Base-by-base conservation (phyloP, 225 moss, liverwort and hornwort genomes). In the Rhytidiadelphus loreus region DNA sequence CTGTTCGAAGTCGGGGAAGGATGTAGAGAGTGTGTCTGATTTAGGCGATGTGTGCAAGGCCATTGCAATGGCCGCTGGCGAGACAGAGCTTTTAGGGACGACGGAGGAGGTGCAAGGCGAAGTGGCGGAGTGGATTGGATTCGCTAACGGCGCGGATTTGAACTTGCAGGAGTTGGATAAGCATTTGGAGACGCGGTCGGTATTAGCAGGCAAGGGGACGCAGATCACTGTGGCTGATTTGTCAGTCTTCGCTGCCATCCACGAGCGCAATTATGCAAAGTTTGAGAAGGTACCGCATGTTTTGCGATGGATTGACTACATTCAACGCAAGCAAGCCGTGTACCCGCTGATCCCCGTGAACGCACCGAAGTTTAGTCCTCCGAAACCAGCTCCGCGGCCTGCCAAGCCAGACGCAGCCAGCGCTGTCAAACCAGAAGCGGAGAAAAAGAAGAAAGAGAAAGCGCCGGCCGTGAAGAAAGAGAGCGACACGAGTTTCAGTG, bases 381-480 rank as follows among this genome's bases (percentile, higher is more conserved):
- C 94, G 50, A 90, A 92, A 82, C 77, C 90, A 41, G 83, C 87
- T 44, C 88, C 87, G 11, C 77, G 83, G 59, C 75, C 88, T 65
- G 41, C 87, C 7, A 93, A 92, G 87, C 23, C 84, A 74, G 94
- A 89, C 65, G 77, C 88, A 77, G 76, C 30, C 50, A 48, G 26
- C 23, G 82, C 86, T 65, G 24, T 77, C 41, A 86, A 91, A 77
- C 64, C 84, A 4, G 90, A 90, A 86, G 89, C 85, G 24, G 90
- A 92, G 83, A 94, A 93, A 75, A 90, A 83, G 83, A 95, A 93
- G 90, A 95, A 95, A 44, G 95, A 93, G 92, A 95, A 94, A 83
- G 88, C 92, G 41, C 95, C 93, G 41, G 94, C 94, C 39, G 91
- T 90, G 58, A 95, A 94, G 93, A 95, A 95, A 66, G 95, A 95